These are phyloP conservation scores for Rubroshorea leprosula DNA, from an alignment of 345 rosid species.

Conservation along the genomic window DNA sequence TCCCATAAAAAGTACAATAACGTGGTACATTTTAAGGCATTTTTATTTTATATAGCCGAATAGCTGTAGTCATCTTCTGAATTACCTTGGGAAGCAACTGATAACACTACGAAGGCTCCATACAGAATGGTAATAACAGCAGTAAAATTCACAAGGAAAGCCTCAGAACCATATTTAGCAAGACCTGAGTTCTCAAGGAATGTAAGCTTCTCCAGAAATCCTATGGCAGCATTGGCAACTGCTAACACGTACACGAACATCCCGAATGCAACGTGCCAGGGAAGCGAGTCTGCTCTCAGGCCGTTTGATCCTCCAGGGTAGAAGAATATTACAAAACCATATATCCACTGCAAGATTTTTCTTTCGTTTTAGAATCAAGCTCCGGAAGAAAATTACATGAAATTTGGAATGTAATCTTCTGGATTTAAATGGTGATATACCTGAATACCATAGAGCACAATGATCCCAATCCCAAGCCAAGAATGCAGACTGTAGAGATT, in stretches of 20 bases:
- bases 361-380: no score
- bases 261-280: constrained; percentile 73
- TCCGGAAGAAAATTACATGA: no score
- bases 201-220: constrained; percentile 84
- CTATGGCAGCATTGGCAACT: constrained; percentile 58
- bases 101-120: constrained; percentile 59
- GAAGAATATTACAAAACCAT: constrained; percentile 65
- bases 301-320: constrained; percentile 59
- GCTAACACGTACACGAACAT: constrained; percentile 54
- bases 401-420: no score
- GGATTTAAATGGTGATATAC: no score
- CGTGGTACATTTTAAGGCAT: neutral
- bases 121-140: constrained; percentile 64
- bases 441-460: constrained; percentile 82
- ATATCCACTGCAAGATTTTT: constrained; percentile 54
- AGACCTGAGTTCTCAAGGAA: constrained; percentile 74
- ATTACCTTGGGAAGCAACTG: constrained; percentile 42
- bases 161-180: constrained; percentile 76
- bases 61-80: constrained; percentile 41
- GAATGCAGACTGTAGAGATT: constrained; percentile 95
- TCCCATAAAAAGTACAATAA: neutral
- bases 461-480: constrained; percentile 81
- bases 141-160: constrained; percentile 78
- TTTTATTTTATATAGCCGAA: constrained; percentile 33
- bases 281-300: constrained; percentile 47